phyloP scores from a whole-genome alignment of 2,329 filamentous ascomycete species.

The Harringtonia aguacate region DNA sequence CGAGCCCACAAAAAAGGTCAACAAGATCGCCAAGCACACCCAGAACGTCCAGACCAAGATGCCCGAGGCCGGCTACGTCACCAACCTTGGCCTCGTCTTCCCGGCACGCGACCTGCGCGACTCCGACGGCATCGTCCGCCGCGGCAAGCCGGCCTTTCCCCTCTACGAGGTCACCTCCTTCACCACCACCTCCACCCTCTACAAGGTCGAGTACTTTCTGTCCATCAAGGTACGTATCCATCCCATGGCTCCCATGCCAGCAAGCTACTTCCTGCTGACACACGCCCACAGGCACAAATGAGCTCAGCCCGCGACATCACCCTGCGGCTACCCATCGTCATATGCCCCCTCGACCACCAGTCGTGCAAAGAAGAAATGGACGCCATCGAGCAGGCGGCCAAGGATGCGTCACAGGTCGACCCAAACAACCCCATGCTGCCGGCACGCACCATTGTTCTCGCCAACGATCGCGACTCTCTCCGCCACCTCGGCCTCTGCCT shows the following conservation, averaged over 20 bases:
- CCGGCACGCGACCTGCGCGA: conserved; percentile 84
- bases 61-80: conserved; percentile 85
- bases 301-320: conserved; percentile 80
- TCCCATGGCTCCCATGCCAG: background rate
- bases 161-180: conserved; percentile 83
- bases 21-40: conserved; percentile 73
- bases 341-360: conserved; percentile 90
- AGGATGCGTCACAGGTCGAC: conserved; percentile 80
- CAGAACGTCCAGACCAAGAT: conserved; percentile 74
- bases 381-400: conserved; percentile 90
- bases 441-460: conserved; percentile 68
- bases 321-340: conserved; percentile 85
- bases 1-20: conserved; percentile 82
- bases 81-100: conserved; percentile 83
- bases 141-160: conserved; percentile 79
- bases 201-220: conserved; percentile 97
- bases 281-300: conserved; percentile 60
- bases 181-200: conserved; percentile 84
- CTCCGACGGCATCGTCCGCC: conserved; percentile 73
- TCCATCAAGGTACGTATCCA: conserved; percentile 64
- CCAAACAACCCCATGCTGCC: conserved; percentile 90
- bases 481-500: conserved; percentile 52
- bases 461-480: conserved; percentile 58
- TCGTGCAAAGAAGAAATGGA: conserved; percentile 98
- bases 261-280: background rate